phyloP scores from a whole-genome alignment of 2,329 filamentous ascomycete species.

The Sporothrix brunneoviolacea region DNA sequence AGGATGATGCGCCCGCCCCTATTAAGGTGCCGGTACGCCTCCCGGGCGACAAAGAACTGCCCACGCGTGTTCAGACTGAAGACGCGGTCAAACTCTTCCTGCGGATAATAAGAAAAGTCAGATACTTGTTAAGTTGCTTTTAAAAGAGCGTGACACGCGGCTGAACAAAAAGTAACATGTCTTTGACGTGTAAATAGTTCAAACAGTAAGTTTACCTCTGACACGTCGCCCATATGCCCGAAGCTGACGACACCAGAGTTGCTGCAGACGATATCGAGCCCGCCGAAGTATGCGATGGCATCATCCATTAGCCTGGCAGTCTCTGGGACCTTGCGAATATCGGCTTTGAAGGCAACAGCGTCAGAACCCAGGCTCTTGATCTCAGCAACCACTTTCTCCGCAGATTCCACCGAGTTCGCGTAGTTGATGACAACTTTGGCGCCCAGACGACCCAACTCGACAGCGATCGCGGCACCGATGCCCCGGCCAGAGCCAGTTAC shows the following conservation, averaged over 20 bases:
- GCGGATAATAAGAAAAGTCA: no score
- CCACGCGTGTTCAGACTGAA: conserved; percentile 54
- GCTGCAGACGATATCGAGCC: conserved; percentile 54
- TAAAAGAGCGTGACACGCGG: no score
- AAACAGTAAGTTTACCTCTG: no score
- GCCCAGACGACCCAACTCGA: conserved; percentile 26
- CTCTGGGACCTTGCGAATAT: no score
- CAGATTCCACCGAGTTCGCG: conserved; percentile 13
- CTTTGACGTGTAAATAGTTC: no score
- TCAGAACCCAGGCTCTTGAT: conserved; percentile 12
- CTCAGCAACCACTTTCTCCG: conserved; percentile 12
- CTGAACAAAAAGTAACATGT: no score
- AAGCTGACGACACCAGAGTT: conserved; percentile 54
- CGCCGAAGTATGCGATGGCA: conserved; percentile 50
- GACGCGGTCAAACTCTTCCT: conserved; percentile 54
- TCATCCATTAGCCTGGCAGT: conserved; percentile 33
- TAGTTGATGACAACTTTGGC: conserved; percentile 29
- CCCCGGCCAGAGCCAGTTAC: conserved; percentile 40
- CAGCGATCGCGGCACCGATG: conserved; percentile 52
- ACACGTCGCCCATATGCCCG: conserved; percentile 51
- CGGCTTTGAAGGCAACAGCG: conserved; percentile 20
- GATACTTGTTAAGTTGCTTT: no score
- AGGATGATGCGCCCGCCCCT: conserved; percentile 51
- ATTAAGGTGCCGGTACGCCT: conserved; percentile 55
- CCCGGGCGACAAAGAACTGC: conserved; percentile 56